These are phyloP conservation scores for Chalciporus sp. DNA, from an alignment of 1,284 basidiomycete species.

Conservation along the genomic window DNA sequence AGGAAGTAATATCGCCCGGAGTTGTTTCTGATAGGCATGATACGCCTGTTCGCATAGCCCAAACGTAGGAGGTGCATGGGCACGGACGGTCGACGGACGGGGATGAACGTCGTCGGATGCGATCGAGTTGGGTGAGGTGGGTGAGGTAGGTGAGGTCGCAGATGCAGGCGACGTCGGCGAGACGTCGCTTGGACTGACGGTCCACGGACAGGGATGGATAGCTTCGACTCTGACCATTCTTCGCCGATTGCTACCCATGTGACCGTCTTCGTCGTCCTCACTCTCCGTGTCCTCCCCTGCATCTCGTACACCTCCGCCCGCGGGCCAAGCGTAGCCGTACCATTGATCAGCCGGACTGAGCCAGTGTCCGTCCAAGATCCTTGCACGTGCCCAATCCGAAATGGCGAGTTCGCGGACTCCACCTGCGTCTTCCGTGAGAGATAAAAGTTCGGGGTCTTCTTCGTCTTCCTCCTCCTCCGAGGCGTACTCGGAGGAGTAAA, in stretches of 20 bases:
- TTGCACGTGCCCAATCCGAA: slow-evolving; percentile 68
- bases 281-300: slow-evolving; percentile 34
- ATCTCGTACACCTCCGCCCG: slow-evolving; percentile 34
- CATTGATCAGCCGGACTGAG: slow-evolving; percentile 69
- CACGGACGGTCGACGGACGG: slow-evolving; percentile 41
- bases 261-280: slow-evolving; percentile 28
- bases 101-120: slow-evolving; percentile 49
- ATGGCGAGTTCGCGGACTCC: slow-evolving; percentile 66
- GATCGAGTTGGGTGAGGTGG: slow-evolving; percentile 12
- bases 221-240: slow-evolving; percentile 48
- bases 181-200: slow-evolving; percentile 24
- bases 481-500: slow-evolving; percentile 33
- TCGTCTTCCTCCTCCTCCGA: slow-evolving; percentile 58
- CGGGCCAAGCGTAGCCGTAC: slow-evolving; percentile 48
- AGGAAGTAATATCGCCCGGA: slow-evolving; percentile 58
- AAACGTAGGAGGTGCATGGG: slow-evolving; percentile 56
- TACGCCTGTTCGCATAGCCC: slow-evolving; percentile 61
- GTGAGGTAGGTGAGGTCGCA: slow-evolving; percentile 18
- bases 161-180: slow-evolving; percentile 22
- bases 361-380: slow-evolving; percentile 76
- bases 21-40: slow-evolving; percentile 54
- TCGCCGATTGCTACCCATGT: slow-evolving; percentile 25
- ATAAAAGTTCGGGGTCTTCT: slow-evolving; percentile 60
- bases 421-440: slow-evolving; percentile 59
- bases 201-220: slow-evolving; percentile 71